These are phyloP conservation scores for Capsella rubella DNA, from an alignment of 441 rosid species.

Conservation along the genomic window DNA sequence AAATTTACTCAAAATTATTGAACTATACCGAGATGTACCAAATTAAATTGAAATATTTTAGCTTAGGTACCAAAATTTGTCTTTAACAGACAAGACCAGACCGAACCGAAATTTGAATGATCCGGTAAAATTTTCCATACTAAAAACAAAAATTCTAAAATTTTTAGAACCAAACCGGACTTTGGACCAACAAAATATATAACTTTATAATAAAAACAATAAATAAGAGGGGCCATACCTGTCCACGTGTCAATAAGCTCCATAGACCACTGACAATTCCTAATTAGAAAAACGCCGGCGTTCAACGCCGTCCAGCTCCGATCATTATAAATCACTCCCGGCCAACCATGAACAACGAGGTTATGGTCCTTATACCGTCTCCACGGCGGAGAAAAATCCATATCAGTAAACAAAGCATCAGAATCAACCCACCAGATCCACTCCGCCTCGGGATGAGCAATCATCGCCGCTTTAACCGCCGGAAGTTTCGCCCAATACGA, in stretches of 20 bases:
- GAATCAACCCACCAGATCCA: slow-evolving; percentile 99
- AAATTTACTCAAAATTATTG: too few relatives aligned
- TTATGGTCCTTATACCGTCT: slow-evolving; percentile 68
- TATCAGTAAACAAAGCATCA: slow-evolving; percentile 88
- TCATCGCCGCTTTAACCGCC: slow-evolving; percentile 77
- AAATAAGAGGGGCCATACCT: slow-evolving; percentile 46
- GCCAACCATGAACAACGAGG: slow-evolving; percentile 92
- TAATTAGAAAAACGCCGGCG: slow-evolving; percentile 85
- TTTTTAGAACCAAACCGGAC: background rate
- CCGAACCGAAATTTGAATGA: background rate
- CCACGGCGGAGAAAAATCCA: slow-evolving; percentile 85
- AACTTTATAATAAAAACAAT: background rate
- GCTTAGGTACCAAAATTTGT: background rate
- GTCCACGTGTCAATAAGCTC: slow-evolving; percentile 84
- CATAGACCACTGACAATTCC: slow-evolving; percentile 98
- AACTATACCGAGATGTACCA: background rate
- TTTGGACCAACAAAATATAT: background rate
- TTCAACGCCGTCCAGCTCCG: slow-evolving; percentile 91
- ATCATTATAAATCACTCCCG: slow-evolving; percentile 52
- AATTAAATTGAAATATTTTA: background rate
- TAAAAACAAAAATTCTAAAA: background rate
- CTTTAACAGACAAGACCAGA: background rate
- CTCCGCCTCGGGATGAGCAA: slow-evolving; percentile 96
- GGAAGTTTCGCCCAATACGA: slow-evolving; percentile 87
- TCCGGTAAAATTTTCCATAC: too few relatives aligned